These are phyloP conservation scores for Dictyostelium citrinum DNA, from an alignment of 78 protist genomes.

Conservation along the genomic window DNA sequence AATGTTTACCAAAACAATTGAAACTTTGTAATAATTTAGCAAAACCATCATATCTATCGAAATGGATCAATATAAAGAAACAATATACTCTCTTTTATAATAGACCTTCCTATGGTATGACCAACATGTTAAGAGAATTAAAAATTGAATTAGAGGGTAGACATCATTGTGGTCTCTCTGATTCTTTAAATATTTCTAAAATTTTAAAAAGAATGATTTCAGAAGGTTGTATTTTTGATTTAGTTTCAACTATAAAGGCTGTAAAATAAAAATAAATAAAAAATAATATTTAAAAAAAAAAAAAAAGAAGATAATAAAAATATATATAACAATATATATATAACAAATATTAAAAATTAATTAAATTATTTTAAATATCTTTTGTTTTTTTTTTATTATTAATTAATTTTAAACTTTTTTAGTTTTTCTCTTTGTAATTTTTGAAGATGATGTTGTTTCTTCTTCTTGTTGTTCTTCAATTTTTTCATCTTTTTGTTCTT, in stretches of 20 bases:
- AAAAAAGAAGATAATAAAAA: too few relatives aligned
- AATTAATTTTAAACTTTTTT: background rate
- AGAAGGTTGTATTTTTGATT: background rate
- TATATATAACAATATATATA: too few relatives aligned
- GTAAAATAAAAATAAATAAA: too few relatives aligned
- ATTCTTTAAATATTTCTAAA: slow-evolving; percentile 71
- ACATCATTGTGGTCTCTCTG: slow-evolving; percentile 82
- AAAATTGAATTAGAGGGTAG: slow-evolving; percentile 70
- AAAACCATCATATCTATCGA: background rate
- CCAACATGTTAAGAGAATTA: slow-evolving; percentile 11
- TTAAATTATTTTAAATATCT: too few relatives aligned
- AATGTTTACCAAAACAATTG: slow-evolving; percentile 16
- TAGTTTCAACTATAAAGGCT: background rate
- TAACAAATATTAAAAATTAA: too few relatives aligned
- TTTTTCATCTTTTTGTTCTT: background rate
- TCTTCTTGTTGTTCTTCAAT: background rate
- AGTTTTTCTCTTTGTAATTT: slow-evolving; percentile 23
- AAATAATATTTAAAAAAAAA: too few relatives aligned
- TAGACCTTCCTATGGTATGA: slow-evolving; percentile 19
- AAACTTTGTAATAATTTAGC: background rate
- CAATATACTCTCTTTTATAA: background rate
- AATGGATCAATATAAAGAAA: slow-evolving; percentile 79
- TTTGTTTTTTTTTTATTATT: background rate
- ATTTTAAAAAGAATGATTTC: background rate
- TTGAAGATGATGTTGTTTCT: background rate